Conservation (phyloP, 176 grass and related monocot genomes). For the Oryza nivara region DNA sequence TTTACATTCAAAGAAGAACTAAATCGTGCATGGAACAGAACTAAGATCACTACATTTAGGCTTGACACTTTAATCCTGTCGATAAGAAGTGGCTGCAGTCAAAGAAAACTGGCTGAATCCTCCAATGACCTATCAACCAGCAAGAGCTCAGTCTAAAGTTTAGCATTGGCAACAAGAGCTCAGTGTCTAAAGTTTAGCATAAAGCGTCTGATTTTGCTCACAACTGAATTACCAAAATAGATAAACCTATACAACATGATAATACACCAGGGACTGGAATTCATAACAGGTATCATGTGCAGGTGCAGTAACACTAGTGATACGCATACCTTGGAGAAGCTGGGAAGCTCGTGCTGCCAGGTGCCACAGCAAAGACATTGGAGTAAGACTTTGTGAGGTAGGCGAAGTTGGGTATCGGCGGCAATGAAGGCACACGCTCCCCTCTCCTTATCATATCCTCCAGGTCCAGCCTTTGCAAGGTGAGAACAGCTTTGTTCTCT, state of each 20-base stretch:
- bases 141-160: neutral
- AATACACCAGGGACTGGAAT: slow-evolving; percentile 3
- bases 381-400: slow-evolving; percentile 87
- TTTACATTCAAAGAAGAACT: neutral
- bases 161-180: neutral
- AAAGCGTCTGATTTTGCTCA: neutral
- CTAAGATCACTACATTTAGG: neutral
- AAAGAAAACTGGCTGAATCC: slow-evolving; percentile 17
- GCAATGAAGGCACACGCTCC: slow-evolving; percentile 71
- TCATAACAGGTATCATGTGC: neutral
- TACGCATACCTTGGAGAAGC: slow-evolving; percentile 59
- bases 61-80: neutral
- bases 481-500: slow-evolving; percentile 65
- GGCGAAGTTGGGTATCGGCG: slow-evolving; percentile 63
- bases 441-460: slow-evolving; percentile 64
- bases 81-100: neutral
- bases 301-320: neutral
- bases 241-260: slow-evolving; percentile 18
- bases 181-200: neutral
- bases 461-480: slow-evolving; percentile 69
- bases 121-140: neutral
- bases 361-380: slow-evolving; percentile 70
- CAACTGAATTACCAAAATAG: neutral
- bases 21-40: neutral
- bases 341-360: slow-evolving; percentile 43